phyloP scores from a whole-genome alignment of 192 early-diverging fungal species.

The Spizellomyces sp. region DNA sequence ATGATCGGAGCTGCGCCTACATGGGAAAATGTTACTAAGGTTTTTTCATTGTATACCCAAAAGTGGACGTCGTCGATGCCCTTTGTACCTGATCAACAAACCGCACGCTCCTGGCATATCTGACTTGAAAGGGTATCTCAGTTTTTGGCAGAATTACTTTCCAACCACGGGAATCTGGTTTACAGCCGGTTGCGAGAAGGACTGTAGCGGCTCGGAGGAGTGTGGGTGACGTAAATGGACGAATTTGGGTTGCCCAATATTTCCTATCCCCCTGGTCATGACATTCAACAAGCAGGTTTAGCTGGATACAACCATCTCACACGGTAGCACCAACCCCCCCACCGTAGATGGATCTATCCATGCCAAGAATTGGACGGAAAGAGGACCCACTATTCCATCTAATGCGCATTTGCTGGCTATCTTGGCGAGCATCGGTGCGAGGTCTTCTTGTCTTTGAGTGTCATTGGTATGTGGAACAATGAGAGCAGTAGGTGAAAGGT shows the following conservation, averaged over 20 bases:
- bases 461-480: background rate
- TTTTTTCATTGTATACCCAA: too few relatives aligned
- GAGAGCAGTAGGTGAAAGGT: background rate
- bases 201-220: slow-evolving; percentile 26
- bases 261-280: background rate
- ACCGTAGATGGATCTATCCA: slow-evolving; percentile 12
- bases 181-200: slow-evolving; percentile 23
- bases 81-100: slow-evolving; percentile 20
- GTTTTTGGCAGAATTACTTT: slow-evolving; percentile 5
- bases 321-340: background rate
- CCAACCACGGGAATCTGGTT: slow-evolving; percentile 8
- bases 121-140: slow-evolving; percentile 16
- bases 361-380: slow-evolving; percentile 16
- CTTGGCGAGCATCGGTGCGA: slow-evolving; percentile 1
- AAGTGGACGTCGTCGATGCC: too few relatives aligned
- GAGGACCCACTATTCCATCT: slow-evolving; percentile 9
- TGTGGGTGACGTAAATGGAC: slow-evolving; percentile 9
- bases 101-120: slow-evolving; percentile 14
- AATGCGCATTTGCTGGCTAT: slow-evolving; percentile 1
- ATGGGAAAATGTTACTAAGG: too few relatives aligned
- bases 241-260: slow-evolving; percentile 24
- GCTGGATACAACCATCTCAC: too few relatives aligned
- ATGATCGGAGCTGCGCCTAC: background rate
- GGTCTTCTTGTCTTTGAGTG: slow-evolving; percentile 1
- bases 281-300: too few relatives aligned